Base-by-base conservation (phyloP, 2,329 filamentous ascomycete genomes). In the Scedosporium minutisporum region DNA sequence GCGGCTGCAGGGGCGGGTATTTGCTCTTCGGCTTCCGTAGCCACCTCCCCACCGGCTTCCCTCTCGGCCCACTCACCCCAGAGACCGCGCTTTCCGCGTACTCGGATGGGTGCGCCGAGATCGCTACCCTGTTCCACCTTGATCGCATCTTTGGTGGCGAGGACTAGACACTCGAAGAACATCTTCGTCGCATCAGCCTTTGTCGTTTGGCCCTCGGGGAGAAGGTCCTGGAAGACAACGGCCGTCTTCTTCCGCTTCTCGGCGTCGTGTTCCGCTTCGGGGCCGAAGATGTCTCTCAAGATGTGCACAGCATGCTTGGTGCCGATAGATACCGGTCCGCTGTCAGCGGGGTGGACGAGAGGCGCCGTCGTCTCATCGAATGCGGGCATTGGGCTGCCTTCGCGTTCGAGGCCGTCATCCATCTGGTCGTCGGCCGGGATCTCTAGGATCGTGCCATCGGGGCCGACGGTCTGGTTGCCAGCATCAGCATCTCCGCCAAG, bases 291-390 rank as follows among this genome's bases (percentile, higher is more conserved):
- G 64, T 97, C 92, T 62, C 95, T 89, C 7, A 99, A 85, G 61
- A 97, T 85, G 74, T 99, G 93, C 21, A 99, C 96, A 41, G 95
- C 95, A 70, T 96, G 93, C 75, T 96, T 95, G 10, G 95, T 99
- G 64, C 91, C 93, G 18, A 96, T 76, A 0, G 93, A 96, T 7
- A 97, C 88, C 0, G 91, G 90, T 0, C 92, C 92, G 66, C 86
- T 91, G 66, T 97, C 92, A 33, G 87, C 86, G 10, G 92, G 90
- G 70, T 95, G 90, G 3, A 93, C 84, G 3, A 91, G 76, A 10
- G 90, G 88, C 25, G 84, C 84, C 1, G 86, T 87, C 0, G 90
- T 93, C 53, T 92, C 90, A 68, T 96, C 91, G 68, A 95, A 91
- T 38, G 84, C 84, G 14, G 89, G 83, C 65, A 79, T 73, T 27